Conservation (phyloP, 257 asterid genomes). For the Mentha longifolia region DNA sequence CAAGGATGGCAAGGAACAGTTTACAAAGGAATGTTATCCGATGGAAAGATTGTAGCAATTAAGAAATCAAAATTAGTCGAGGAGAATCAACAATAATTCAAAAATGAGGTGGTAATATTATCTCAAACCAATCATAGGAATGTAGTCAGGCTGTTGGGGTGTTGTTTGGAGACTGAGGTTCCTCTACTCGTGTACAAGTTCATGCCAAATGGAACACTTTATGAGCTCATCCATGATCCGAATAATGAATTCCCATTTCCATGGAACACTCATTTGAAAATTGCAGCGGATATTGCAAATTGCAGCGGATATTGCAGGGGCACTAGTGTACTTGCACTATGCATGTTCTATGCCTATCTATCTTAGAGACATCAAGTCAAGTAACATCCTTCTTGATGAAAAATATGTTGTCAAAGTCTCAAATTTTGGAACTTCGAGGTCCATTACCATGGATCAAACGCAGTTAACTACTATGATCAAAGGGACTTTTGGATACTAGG, state of each 20-base stretch:
- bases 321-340: background rate
- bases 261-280: background rate
- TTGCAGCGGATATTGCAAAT: too few species aligned
- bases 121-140: background rate
- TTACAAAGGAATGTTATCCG: too few species aligned
- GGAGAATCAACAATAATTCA: background rate
- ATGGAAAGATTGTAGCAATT: background rate
- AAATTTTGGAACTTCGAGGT: background rate
- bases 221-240: background rate
- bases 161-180: background rate
- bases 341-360: background rate
- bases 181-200: background rate
- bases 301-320: background rate
- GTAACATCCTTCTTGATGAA: constrained; percentile 1
- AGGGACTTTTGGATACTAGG: background rate
- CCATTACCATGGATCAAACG: background rate
- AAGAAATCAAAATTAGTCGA: background rate
- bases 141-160: background rate
- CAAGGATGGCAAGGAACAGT: too few species aligned
- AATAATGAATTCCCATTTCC: background rate
- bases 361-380: background rate
- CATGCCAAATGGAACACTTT: background rate
- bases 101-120: background rate
- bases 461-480: background rate
- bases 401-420: background rate